Evolutionary conservation across 192 early-diverging fungal species (phyloP).

Genomic region (Coemansia sp.): DNA sequence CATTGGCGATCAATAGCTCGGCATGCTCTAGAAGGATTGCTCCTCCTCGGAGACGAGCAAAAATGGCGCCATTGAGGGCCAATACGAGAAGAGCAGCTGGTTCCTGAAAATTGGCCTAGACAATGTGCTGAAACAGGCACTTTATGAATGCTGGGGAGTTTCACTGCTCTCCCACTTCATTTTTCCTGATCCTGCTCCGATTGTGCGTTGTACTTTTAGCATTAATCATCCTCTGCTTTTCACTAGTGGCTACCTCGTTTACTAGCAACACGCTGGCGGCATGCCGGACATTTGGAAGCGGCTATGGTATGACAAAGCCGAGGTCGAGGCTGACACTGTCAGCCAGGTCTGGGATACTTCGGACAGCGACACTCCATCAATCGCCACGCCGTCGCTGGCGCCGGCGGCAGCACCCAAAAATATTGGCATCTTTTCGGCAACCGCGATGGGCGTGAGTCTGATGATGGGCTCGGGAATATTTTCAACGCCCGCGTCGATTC

Average conservation of each 20-base stretch:
- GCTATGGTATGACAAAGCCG: slow-evolving; percentile 7
- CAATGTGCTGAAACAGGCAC: slow-evolving; percentile 1
- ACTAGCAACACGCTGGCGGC: no score
- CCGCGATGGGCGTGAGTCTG: slow-evolving; percentile 64
- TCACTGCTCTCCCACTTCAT: not conserved
- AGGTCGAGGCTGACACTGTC: not conserved
- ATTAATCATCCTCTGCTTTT: no score
- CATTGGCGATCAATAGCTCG: no score
- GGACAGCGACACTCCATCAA: not conserved
- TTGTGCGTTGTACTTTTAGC: not conserved
- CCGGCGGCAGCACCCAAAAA: slow-evolving; percentile 10
- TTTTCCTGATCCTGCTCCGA: not conserved
- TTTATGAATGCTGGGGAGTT: no score
- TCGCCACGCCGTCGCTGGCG: not conserved
- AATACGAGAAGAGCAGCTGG: not conserved
- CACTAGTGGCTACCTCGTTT: not conserved
- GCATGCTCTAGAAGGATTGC: no score
- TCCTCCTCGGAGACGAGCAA: no score
- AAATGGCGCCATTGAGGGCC: not conserved
- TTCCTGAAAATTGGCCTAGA: not conserved
- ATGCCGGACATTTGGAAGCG: slow-evolving; percentile 14
- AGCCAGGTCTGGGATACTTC: not conserved
- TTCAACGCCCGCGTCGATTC: slow-evolving; percentile 71
- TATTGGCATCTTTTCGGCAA: slow-evolving; percentile 58
- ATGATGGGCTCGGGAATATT: slow-evolving; percentile 83